Conservation (phyloP, 805 yeast genomes). For the Saccharomycopsis javanensis region DNA sequence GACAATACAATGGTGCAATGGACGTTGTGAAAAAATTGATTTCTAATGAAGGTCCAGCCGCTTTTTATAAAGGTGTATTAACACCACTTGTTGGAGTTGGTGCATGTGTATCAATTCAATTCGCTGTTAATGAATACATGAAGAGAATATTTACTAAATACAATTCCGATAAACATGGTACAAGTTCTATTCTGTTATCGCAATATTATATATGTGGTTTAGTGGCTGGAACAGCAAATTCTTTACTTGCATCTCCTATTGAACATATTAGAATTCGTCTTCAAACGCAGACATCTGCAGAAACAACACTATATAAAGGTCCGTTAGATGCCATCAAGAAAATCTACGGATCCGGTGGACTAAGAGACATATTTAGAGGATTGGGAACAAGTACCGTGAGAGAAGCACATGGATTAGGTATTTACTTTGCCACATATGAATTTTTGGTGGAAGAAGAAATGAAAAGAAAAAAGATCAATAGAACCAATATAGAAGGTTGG, state of each 20-base stretch:
- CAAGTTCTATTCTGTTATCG: slow-evolving; percentile 35
- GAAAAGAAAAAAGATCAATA: slow-evolving; percentile 32
- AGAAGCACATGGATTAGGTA: slow-evolving; percentile 83
- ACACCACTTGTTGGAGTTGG: slow-evolving; percentile 96
- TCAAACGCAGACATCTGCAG: slow-evolving; percentile 63
- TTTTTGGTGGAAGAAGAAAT: slow-evolving; percentile 66
- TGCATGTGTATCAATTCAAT: slow-evolving; percentile 93
- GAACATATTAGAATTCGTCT: slow-evolving; percentile 91
- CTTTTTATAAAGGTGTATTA: slow-evolving; percentile 87
- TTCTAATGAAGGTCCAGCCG: slow-evolving; percentile 71
- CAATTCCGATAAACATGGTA: slow-evolving; percentile 30
- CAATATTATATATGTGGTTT: slow-evolving; percentile 81
- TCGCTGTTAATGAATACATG: slow-evolving; percentile 91
- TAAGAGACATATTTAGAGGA: slow-evolving; percentile 66
- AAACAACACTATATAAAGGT: slow-evolving; percentile 45
- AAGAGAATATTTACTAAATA: slow-evolving; percentile 56
- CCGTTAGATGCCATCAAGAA: slow-evolving; percentile 64
- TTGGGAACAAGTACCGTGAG: slow-evolving; percentile 71
- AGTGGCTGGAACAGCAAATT: slow-evolving; percentile 88
- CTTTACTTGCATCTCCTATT: slow-evolving; percentile 83
- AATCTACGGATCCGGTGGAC: slow-evolving; percentile 44
- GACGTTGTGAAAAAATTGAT: slow-evolving; percentile 70
- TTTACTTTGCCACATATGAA: slow-evolving; percentile 84
- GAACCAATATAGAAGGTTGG: slow-evolving; percentile 82
- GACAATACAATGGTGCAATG: slow-evolving; percentile 59